These are phyloP conservation scores for Rhodotorula sp. DNA, from an alignment of 1,284 basidiomycete species.

Conservation along the genomic window DNA sequence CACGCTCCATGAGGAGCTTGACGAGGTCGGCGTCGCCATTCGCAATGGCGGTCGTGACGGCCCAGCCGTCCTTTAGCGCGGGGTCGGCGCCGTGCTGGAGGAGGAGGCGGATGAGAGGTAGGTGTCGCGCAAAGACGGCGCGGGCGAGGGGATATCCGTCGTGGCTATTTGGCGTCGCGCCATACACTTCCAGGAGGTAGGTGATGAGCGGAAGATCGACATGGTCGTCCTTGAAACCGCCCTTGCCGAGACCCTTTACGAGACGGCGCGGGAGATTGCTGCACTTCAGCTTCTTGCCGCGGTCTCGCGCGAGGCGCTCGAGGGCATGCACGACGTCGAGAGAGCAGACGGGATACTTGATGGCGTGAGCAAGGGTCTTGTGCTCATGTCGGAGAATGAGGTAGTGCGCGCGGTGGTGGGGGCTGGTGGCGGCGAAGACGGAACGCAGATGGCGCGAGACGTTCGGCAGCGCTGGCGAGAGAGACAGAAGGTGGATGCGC, in stretches of 20 bases:
- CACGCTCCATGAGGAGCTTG: constrained; percentile 69
- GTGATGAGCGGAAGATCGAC: constrained; percentile 45
- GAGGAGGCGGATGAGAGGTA: constrained; percentile 67
- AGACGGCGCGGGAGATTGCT: constrained; percentile 51
- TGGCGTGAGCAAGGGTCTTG: constrained; percentile 56
- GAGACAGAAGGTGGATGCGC: constrained; percentile 34
- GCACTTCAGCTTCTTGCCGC: constrained; percentile 15
- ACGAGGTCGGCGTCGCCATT: constrained; percentile 65
- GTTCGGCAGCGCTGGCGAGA: constrained; percentile 28
- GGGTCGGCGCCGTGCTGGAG: constrained; percentile 73
- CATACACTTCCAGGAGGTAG: constrained; percentile 49
- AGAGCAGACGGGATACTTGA: constrained; percentile 68
- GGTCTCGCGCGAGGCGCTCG: constrained; percentile 47
- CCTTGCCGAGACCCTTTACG: constrained; percentile 42
- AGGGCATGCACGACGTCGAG: constrained; percentile 61
- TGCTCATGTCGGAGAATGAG: constrained; percentile 55
- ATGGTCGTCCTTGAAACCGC: background rate
- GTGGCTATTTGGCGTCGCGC: constrained; percentile 61
- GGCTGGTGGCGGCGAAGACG: constrained; percentile 53
- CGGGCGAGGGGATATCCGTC: constrained; percentile 75
- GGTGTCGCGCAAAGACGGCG: constrained; percentile 67
- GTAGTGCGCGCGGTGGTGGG: constrained; percentile 64
- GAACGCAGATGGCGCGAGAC: constrained; percentile 26
- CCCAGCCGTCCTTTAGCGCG: constrained; percentile 60
- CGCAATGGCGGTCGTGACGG: constrained; percentile 73